Evolutionary conservation across 2,329 filamentous ascomycete genomes (phyloP).

Genomic region (Microsporum ferrugineum): DNA sequence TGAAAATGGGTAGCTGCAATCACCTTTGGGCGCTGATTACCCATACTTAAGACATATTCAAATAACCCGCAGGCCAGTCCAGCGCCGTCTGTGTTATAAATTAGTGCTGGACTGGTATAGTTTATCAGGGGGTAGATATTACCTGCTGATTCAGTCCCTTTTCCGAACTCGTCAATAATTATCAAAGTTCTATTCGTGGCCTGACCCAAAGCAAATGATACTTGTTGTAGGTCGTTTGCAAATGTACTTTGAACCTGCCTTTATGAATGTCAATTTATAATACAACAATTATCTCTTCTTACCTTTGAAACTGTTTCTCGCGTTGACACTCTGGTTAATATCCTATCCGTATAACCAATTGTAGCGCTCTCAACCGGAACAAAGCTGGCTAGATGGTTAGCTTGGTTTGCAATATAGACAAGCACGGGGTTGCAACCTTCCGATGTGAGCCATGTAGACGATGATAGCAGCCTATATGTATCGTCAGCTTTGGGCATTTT

Average conservation of each 20-base stretch:
- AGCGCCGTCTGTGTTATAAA: conserved; percentile 43
- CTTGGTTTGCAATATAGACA: background rate
- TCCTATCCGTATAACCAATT: conserved; percentile 84
- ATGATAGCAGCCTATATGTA: conserved; percentile 57
- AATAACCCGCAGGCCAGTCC: conserved; percentile 53
- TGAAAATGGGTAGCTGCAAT: conserved; percentile 55
- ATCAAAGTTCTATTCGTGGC: conserved; percentile 67
- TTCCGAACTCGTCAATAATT: conserved; percentile 86
- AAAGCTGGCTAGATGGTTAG: conserved; percentile 45
- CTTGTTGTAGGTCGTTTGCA: conserved; percentile 78
- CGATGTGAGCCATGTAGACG: conserved; percentile 83
- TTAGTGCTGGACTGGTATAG: background rate
- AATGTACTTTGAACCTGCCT: conserved; percentile 51
- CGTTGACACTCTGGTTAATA: conserved; percentile 74
- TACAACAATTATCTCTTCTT: conserved; percentile 9
- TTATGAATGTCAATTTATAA: conserved; percentile 1
- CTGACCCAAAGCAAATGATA: conserved; percentile 62
- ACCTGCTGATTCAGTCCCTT: conserved; percentile 52
- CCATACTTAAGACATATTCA: conserved; percentile 43
- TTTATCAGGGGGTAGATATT: background rate
- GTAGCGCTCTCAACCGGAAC: conserved; percentile 67
- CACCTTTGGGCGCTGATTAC: conserved; percentile 44
- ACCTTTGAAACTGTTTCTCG: conserved; percentile 53
- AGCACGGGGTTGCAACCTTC: conserved; percentile 34
- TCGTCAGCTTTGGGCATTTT: background rate